Evolutionary conservation across 1,284 basidiomycete genomes (phyloP), one percentile per base, ranked within the genome.

Genomic region (Amylostereum chailletii): DNA sequence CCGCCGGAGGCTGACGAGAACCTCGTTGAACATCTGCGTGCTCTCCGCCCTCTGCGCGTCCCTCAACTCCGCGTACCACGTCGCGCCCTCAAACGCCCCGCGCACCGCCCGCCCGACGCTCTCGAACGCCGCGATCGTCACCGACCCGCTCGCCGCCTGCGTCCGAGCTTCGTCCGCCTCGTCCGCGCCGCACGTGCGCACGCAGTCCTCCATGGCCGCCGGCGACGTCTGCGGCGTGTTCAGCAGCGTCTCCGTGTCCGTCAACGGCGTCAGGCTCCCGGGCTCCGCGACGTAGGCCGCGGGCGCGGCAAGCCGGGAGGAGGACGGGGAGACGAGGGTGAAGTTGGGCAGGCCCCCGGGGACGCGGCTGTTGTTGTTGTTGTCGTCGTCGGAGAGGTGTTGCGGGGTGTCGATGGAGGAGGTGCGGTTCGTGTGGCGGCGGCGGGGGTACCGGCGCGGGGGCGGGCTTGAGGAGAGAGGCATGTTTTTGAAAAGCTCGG

Each of bases 21-120:
- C 61, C 26, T 19, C 60, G 60, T 47, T 80, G 76, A 49, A 70
- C 81, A 3, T 81, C 70, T 0, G 70, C 71, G 48, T 78, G 19
- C 19, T 19, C 19, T 19, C 19, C 19, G 19, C 76, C 1, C 62
- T 53, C 2, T 51, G 54, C 0, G 80, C 81, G 33, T 69, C 64
- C 39, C 68, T 66, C 46, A 86, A 61, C 47, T 79, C 76, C 2
- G 65, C 62, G 50, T 83, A 84, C 42, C 74, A 67, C 0, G 81
- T 76, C 52, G 83, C 75, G 0, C 66, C 60, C n/a, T 76, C 70
- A 1, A 85, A 57, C 3, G 72, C 41, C 19, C 19, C 19, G 19
- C 19, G 19, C 19, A 19, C 19, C 19, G 19, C 19, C 19, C 19
- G 19, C 19, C 19, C 19, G 19, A 19, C 19, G 19, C 19, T 19